Evolutionary conservation across 106 monocot species (phyloP).

Genomic region (Posidonia australis): DNA sequence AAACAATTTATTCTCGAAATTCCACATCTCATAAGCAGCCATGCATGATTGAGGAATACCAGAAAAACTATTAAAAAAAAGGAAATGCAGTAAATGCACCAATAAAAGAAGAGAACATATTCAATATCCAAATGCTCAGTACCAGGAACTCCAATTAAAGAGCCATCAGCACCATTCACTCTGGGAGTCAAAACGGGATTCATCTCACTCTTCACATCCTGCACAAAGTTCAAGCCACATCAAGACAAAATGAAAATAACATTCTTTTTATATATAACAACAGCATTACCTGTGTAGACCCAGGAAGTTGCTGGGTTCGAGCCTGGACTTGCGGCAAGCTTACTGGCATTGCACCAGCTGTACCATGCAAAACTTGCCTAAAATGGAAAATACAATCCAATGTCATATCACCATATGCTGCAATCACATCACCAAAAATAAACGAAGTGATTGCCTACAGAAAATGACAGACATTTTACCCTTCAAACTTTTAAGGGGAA

Average conservation of each 20-base stretch:
- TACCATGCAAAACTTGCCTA: conserved; percentile 77
- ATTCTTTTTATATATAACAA: not conserved
- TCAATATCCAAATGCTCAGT: not conserved
- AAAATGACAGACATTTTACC: not conserved
- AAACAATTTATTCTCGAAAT: too few species aligned
- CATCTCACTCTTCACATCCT: conserved; percentile 76
- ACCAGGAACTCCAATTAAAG: conserved; percentile 79
- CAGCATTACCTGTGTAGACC: conserved; percentile 44
- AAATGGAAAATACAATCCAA: not conserved
- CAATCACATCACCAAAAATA: too few species aligned
- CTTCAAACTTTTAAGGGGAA: not conserved
- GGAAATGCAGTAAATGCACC: not conserved
- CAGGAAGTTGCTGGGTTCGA: conserved; percentile 69
- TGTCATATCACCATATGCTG: not conserved
- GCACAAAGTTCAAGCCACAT: not conserved
- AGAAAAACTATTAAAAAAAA: not conserved
- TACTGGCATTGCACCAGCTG: conserved; percentile 42
- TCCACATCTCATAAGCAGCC: not conserved
- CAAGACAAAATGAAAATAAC: not conserved
- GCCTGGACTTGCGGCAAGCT: conserved; percentile 60
- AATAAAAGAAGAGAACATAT: not conserved
- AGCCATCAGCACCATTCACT: conserved; percentile 56
- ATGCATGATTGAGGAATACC: not conserved
- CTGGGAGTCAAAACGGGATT: conserved; percentile 55
- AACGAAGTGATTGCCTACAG: not conserved